A percentile compares a stretch with the other conserved stretches of the same genome.
These are phyloP conservation scores for Penicillium cinerascens DNA, from an alignment of 495 filamentous ascomycete species.

Conservation along the genomic window DNA sequence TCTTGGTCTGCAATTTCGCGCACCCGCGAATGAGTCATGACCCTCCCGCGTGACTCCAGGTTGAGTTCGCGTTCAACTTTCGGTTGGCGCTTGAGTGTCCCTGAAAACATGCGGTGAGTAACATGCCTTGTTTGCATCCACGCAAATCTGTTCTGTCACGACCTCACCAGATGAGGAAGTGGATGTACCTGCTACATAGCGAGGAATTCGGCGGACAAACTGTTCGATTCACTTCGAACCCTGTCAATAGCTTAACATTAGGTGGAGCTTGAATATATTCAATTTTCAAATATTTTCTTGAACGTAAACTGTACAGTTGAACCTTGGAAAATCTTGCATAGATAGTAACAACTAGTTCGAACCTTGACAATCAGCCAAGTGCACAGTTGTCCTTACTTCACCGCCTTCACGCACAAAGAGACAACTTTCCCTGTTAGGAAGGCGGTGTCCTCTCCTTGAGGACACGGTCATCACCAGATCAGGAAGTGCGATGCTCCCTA, in stretches of 20 bases:
- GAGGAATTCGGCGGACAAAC: not conserved
- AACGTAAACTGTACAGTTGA: not conserved
- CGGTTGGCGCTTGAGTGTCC: conserved; percentile 42
- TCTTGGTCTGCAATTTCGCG: conserved; percentile 24
- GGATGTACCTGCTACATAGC: not conserved
- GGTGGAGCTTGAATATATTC: conserved; percentile 3
- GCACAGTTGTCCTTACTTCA: conserved; percentile 15
- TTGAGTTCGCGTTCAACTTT: conserved; percentile 39
- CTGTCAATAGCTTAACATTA: conserved; percentile 2
- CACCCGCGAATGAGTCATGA: conserved; percentile 24
- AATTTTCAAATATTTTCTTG: not conserved
- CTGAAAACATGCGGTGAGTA: conserved; percentile 4
- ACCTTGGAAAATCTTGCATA: not conserved
- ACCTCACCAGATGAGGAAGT: not conserved
- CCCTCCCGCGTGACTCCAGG: conserved; percentile 14
- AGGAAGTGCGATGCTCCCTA: conserved; percentile 24
- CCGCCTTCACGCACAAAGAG: conserved; percentile 17
- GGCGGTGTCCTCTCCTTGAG: conserved; percentile 23
- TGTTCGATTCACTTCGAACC: conserved; percentile 6
- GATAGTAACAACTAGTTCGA: not conserved
- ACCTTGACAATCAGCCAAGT: not conserved
- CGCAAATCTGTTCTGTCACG: conserved; percentile 10
- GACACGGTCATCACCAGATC: conserved; percentile 35
- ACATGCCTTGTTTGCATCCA: not conserved
- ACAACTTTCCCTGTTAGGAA: conserved; percentile 6